These are phyloP conservation scores for Aspergillus ostianus DNA, from an alignment of 495 filamentous ascomycete genomes.

Conservation along the genomic window DNA sequence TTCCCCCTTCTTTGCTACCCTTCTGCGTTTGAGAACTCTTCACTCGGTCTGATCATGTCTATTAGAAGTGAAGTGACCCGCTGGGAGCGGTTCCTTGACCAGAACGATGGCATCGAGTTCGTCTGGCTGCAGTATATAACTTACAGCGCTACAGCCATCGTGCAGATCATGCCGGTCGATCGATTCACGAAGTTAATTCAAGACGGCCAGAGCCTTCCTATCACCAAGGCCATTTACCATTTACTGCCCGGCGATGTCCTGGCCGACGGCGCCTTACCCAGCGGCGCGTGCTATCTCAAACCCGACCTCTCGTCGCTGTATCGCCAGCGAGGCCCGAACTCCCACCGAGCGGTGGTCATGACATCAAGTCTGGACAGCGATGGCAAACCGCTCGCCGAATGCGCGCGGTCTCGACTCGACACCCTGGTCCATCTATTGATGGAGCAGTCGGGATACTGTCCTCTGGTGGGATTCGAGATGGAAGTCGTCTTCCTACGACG, in stretches of 20 bases:
- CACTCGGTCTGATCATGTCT: not conserved
- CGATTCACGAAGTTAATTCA: slow-evolving; percentile 55
- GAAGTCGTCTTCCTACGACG: slow-evolving; percentile 63
- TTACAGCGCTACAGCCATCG: slow-evolving; percentile 58
- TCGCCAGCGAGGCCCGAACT: slow-evolving; percentile 46
- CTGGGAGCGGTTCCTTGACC: slow-evolving; percentile 28
- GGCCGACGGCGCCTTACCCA: slow-evolving; percentile 37
- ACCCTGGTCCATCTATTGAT: slow-evolving; percentile 42
- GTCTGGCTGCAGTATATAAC: slow-evolving; percentile 69
- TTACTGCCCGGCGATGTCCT: slow-evolving; percentile 55
- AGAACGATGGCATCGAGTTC: slow-evolving; percentile 44
- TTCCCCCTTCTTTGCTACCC: too few species aligned
- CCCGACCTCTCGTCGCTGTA: slow-evolving; percentile 53
- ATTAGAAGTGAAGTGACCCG: not conserved
- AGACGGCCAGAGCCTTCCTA: slow-evolving; percentile 41
- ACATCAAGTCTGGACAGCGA: slow-evolving; percentile 31
- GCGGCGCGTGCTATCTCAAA: slow-evolving; percentile 50
- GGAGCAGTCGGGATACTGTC: slow-evolving; percentile 33
- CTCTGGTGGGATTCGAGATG: slow-evolving; percentile 71
- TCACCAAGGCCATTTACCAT: slow-evolving; percentile 49
- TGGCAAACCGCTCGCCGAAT: slow-evolving; percentile 41
- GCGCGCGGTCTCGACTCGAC: slow-evolving; percentile 52
- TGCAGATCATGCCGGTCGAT: slow-evolving; percentile 59
- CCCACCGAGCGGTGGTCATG: slow-evolving; percentile 49
- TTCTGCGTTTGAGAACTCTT: too few species aligned